Evolutionary conservation across 2,329 filamentous ascomycete genomes (phyloP).

Genomic region (Colletotrichum ledebouriae): DNA sequence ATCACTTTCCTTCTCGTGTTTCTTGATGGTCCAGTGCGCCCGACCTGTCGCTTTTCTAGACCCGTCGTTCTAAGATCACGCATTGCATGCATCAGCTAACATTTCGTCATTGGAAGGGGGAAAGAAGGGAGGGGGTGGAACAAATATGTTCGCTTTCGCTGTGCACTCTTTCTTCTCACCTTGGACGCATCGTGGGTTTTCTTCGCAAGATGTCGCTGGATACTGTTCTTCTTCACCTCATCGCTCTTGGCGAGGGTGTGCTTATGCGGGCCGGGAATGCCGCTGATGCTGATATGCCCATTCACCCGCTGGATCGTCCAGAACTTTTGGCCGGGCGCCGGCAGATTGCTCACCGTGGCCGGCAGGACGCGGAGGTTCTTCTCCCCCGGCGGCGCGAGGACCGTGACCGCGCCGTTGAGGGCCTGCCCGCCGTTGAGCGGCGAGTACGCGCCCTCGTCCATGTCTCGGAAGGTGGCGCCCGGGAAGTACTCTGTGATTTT

Average conservation of each 20-base stretch:
- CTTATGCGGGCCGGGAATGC: conserved; percentile 78
- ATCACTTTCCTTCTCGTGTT: conserved; percentile 76
- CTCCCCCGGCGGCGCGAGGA: conserved; percentile 42
- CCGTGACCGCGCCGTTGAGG: conserved; percentile 40
- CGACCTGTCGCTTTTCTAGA: conserved; percentile 77
- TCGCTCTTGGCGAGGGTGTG: conserved; percentile 81
- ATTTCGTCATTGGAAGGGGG: no score
- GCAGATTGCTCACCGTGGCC: conserved; percentile 35
- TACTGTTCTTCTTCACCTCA: conserved; percentile 84
- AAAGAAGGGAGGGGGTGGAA: no score
- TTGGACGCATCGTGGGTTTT: conserved; percentile 76
- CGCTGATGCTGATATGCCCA: conserved; percentile 78
- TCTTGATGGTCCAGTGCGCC: conserved; percentile 77
- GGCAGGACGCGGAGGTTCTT: conserved; percentile 42
- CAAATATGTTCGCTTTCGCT: conserved; percentile 35
- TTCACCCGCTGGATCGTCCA: conserved; percentile 85
- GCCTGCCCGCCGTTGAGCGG: conserved; percentile 40
- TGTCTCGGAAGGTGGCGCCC: conserved; percentile 56
- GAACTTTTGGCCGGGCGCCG: conserved; percentile 61
- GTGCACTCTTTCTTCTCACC: conserved; percentile 69
- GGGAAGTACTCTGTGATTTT: conserved; percentile 86
- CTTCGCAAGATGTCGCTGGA: conserved; percentile 74
- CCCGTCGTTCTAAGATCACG: conserved; percentile 26
- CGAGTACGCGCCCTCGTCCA: conserved; percentile 40
- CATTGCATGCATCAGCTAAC: conserved; percentile 7